These are phyloP conservation scores for Lagenaria siceraria DNA, from an alignment of 306 rosid species.

Conservation along the genomic window DNA sequence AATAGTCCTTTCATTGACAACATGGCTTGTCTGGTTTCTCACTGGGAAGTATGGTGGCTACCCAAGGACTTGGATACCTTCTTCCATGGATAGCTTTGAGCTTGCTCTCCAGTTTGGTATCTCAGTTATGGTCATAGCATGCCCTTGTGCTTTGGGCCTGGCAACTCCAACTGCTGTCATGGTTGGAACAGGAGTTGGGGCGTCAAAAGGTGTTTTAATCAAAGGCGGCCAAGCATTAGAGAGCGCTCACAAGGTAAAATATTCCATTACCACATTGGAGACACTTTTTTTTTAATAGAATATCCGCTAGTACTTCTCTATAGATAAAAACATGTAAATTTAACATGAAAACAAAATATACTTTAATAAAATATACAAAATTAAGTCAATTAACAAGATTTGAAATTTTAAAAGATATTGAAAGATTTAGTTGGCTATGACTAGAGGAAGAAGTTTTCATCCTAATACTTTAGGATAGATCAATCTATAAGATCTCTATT, in stretches of 20 bases:
- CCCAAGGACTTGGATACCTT: slow-evolving; percentile 70
- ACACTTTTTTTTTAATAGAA: too few species aligned
- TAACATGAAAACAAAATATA: too few species aligned
- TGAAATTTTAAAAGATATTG: too few species aligned
- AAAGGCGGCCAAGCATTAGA: slow-evolving; percentile 90
- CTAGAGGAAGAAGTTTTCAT: too few species aligned
- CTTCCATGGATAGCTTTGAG: slow-evolving; percentile 59
- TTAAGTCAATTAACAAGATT: too few species aligned
- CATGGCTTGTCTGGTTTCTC: slow-evolving; percentile 69
- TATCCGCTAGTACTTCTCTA: too few species aligned
- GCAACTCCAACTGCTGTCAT: slow-evolving; percentile 92
- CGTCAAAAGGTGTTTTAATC: slow-evolving; percentile 76
- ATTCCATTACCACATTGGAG: not conserved
- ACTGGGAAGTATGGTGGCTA: slow-evolving; percentile 53
- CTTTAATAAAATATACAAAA: too few species aligned
- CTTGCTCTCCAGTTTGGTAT: slow-evolving; percentile 86
- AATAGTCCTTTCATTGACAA: slow-evolving; percentile 47
- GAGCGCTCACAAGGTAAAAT: slow-evolving; percentile 63
- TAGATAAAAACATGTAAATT: too few species aligned
- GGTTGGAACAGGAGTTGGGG: slow-evolving; percentile 96
- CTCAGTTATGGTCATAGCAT: slow-evolving; percentile 81
- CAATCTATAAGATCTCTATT: too few species aligned
- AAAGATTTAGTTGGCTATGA: too few species aligned
- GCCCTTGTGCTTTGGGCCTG: slow-evolving; percentile 91
- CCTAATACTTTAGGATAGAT: too few species aligned